Percentiles rank a stretch among this genome's conserved stretches.
Conservation (phyloP, 2,329 filamentous ascomycete species). For the Diaporthe ilicicola region DNA sequence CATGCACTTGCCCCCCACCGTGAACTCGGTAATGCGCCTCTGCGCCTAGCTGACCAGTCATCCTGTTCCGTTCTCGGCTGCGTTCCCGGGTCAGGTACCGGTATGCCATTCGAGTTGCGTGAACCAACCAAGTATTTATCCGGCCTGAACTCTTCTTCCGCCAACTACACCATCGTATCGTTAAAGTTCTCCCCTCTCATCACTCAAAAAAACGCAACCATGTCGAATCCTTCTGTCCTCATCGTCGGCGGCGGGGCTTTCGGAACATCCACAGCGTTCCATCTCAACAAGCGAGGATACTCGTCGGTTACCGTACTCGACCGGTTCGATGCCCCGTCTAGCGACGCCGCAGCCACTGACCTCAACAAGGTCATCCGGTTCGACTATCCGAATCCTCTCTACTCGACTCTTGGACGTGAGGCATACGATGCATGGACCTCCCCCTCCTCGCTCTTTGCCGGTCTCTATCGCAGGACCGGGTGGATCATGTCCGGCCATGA, state of each 20-base stretch:
- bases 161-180: no score
- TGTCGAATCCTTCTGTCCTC: slow-evolving; percentile 2
- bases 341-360: slow-evolving; percentile 43
- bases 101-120: background rate
- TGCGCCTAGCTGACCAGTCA: background rate
- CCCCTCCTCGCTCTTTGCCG: slow-evolving; percentile 39
- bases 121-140: background rate
- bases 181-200: no score
- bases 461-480: slow-evolving; percentile 43
- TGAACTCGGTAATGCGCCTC: background rate
- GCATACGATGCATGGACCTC: slow-evolving; percentile 42
- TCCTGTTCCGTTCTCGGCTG: background rate
- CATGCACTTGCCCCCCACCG: background rate
- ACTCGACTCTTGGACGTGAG: slow-evolving; percentile 43
- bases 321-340: slow-evolving; percentile 39
- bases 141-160: no score
- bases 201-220: background rate
- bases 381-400: slow-evolving; percentile 44
- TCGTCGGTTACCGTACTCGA: slow-evolving; percentile 40
- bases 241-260: slow-evolving; percentile 19
- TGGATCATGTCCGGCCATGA: slow-evolving; percentile 41
- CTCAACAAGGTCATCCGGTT: slow-evolving; percentile 50
- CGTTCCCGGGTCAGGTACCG: background rate
- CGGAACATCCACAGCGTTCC: slow-evolving; percentile 10
- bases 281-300: slow-evolving; percentile 32